These are phyloP conservation scores for Mallotus nudiflorus DNA, from an alignment of 345 rosid species.

Conservation along the genomic window DNA sequence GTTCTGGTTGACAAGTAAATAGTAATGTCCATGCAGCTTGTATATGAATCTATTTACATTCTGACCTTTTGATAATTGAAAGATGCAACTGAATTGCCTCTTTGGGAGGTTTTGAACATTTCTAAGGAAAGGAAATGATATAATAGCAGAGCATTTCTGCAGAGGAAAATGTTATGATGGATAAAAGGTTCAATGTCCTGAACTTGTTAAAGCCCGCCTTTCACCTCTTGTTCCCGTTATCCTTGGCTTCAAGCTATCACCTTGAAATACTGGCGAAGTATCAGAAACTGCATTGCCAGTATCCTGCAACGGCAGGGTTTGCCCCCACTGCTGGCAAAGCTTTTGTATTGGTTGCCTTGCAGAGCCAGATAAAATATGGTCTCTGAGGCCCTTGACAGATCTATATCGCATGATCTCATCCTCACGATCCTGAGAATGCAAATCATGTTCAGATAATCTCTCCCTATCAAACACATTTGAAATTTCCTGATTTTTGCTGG, in stretches of 20 bases:
- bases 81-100: constrained; percentile 13
- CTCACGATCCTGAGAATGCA: constrained; percentile 38
- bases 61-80: constrained; percentile 15
- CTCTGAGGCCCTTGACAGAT: constrained; percentile 54
- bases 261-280: constrained; percentile 20
- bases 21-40: constrained; percentile 23
- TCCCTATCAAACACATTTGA: constrained; percentile 35
- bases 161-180: no score
- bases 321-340: constrained; percentile 37
- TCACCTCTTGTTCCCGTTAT: constrained; percentile 18
- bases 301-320: constrained; percentile 32
- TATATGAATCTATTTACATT: constrained; percentile 39
- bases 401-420: constrained; percentile 48
- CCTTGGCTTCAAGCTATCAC: constrained; percentile 11
- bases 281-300: constrained; percentile 16
- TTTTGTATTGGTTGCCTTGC: constrained; percentile 21
- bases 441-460: constrained; percentile 30
- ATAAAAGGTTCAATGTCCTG: constrained; percentile 17
- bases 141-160: no score
- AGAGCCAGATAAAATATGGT: constrained; percentile 48
- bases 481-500: constrained; percentile 39
- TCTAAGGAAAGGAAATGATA: constrained; percentile 2
- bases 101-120: not conserved
- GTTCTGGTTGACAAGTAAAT: not conserved
- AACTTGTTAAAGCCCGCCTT: constrained; percentile 30